Evolutionary conservation across 768 basidiomycete species (phyloP), one percentile per base, ranked within the genome.

Genomic region (Psilocybe cubensis): DNA sequence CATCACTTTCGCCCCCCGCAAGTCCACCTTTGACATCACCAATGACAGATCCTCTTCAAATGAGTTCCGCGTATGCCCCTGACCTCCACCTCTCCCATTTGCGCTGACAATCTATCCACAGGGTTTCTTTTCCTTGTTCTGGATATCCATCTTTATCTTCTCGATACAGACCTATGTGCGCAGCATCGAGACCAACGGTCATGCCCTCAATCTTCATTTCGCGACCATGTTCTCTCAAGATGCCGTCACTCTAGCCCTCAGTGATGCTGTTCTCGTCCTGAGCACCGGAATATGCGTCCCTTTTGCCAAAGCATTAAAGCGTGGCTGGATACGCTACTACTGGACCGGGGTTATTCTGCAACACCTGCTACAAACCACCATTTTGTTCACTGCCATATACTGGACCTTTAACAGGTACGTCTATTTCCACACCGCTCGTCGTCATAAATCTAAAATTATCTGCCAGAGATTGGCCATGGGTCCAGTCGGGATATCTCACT

Each of bases 81-180:
- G 23, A 14, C 25, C 45, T 42, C 25, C 23, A 48, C 33, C 17
- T 33, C 46, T 23, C 28, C 40, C 28, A 35, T 25, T 42, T 42
- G 46, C 50, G n/a, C n/a, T n/a, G n/a, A n/a, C 60, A 42, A 52
- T 57, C 20, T 57, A 24, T 21, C 44, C 11, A 44, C 64, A 91
- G 88, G 96, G 96, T 1, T 98, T 98, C 78, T 98, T 94, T 73
- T 85, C 91, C 3, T 82, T 98, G 48, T 98, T 98, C 76, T 98
- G 97, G 87, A 86, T 92, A 54, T 88, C 88, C 20, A 84, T 96
- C 62, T 94, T 92, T 65, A 82, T 96, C 48, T 87, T 94, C 67
- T 83, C 88, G 10, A 69, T 94, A 38, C 82, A 88, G 63, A 91
- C 91, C 3, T 93, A 92, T 72, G 76, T 93, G 51, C 82, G 80